phyloP scores from a whole-genome alignment of 108 stramenopile genomes.

The Nannochloropsis salina region DNA sequence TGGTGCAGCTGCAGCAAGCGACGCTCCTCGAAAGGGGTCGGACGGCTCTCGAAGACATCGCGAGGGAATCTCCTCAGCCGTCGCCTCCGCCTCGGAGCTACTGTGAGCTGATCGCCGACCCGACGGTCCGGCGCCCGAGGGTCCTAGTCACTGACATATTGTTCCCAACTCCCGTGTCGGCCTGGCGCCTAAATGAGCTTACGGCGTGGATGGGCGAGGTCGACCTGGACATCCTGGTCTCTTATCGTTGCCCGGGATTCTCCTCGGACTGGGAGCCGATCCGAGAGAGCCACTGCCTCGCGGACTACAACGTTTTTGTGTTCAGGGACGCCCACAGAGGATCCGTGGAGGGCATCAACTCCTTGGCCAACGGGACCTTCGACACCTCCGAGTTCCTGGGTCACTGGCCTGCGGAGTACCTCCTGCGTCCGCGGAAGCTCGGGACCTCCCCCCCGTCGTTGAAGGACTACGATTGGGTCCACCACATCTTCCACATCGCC shows the following conservation, averaged over 20 bases:
- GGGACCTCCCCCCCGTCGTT: background rate
- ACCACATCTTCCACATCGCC: background rate
- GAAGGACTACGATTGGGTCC: slow-evolving; percentile 11
- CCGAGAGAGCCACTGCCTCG: background rate
- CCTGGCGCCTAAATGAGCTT: slow-evolving; percentile 5
- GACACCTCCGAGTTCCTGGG: background rate
- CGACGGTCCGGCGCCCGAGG: slow-evolving; percentile 9
- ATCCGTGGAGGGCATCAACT: slow-evolving; percentile 11
- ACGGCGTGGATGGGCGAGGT: background rate
- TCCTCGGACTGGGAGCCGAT: background rate
- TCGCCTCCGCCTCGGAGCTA: background rate
- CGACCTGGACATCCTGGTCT: slow-evolving; percentile 3
- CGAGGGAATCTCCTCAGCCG: background rate
- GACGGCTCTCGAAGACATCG: background rate
- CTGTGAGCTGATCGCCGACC: slow-evolving; percentile 3
- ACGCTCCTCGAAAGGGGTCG: background rate
- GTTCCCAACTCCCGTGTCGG: background rate
- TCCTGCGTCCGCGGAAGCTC: slow-evolving; percentile 3
- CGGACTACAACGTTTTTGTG: background rate
- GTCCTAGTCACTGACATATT: background rate
- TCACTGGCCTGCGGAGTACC: background rate
- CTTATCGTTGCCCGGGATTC: background rate
- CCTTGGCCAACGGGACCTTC: background rate
- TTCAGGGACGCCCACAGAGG: background rate
- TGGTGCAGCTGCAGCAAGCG: slow-evolving; percentile 3